Base-by-base conservation (phyloP, 805 yeast species). In the Naumovozyma castellii region DNA sequence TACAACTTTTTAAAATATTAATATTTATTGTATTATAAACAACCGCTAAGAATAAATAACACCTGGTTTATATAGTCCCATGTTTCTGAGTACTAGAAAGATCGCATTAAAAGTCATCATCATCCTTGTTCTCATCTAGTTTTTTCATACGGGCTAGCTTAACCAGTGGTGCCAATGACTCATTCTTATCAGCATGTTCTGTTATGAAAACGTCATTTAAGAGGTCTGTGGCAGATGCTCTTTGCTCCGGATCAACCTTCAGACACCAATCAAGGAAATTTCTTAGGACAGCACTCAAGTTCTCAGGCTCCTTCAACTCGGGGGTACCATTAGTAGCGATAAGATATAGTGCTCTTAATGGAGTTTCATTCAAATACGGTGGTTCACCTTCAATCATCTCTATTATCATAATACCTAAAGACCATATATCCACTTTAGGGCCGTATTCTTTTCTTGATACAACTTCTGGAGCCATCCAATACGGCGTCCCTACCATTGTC, bases 381-480 rank as follows among this genome's bases (percentile, higher is more conserved):
- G 98, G 98, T 61, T 90, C 97, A 14, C 96, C 95, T 64, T 92
- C 97, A 50, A 90, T 84, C 97, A 90, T 88, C 64, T 90, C 97
- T 53, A 90, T 90, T 14, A 84, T 80, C 97, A 92, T 90, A 47
- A 90, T 92, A 47, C 98, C 97, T 46, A 92, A 66, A 5, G 96
- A 85, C 98, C 97, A 90, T 36, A 92, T 80, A 64, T 90, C 97
- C 34, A 92, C 95, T 57, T 92, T 87, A 34, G 94, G 90, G 27
- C 94, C 97, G 56, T 90, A 92, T 57, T 86, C 95, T 59, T 87
- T 87, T 51, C 94, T 76, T 17, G 87, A 78, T 20, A 90, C 95
- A 39, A 90, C 95, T 61, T 90, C 97, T 1, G 97, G 98, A 0
- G 97, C 98, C 97, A 90, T 90, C 98, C 98, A 90, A 60, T 90